phyloP scores from a whole-genome alignment of 148 eudicot genomes.

The Dianthus caryophyllus region DNA sequence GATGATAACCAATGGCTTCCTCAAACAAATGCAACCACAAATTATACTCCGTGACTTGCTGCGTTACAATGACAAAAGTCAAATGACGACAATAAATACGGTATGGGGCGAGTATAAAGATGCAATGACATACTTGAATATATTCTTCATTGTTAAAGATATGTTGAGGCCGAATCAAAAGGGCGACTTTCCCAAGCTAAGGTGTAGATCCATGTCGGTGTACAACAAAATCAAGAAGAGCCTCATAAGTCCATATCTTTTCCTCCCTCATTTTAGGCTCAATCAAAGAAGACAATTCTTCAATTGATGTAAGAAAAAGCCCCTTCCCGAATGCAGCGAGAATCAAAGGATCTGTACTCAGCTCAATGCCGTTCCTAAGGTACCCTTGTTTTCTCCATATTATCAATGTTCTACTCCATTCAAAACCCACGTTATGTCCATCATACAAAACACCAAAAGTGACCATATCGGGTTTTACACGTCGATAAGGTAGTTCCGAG shows the following conservation, averaged over 20 bases:
- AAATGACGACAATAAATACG: too few species aligned
- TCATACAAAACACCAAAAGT: constrained; percentile 36
- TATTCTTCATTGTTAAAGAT: not conserved
- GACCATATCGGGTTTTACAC: constrained; percentile 40
- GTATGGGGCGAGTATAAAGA: not conserved
- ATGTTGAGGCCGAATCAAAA: not conserved
- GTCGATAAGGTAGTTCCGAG: constrained; percentile 21
- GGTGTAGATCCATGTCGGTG: constrained; percentile 9
- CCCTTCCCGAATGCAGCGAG: constrained; percentile 43
- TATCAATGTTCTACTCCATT: constrained; percentile 22
- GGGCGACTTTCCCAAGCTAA: not conserved
- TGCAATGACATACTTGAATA: not conserved
- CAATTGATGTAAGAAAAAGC: constrained; percentile 28
- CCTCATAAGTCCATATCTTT: constrained; percentile 30
- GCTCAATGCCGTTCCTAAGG: constrained; percentile 29
- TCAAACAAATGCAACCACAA: too few species aligned
- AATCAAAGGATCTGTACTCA: constrained; percentile 38
- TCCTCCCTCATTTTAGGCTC: constrained; percentile 27
- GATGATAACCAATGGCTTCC: too few species aligned
- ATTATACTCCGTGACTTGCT: too few species aligned
- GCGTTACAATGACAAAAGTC: too few species aligned
- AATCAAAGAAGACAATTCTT: constrained; percentile 26
- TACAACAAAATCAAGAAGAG: constrained; percentile 28
- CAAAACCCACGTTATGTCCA: constrained; percentile 28
- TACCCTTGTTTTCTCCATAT: constrained; percentile 34